Percentiles rank a stretch among this genome's conserved stretches.
phyloP scores from a whole-genome alignment of 805 yeast genomes.

The Ogataea dorogensis region DNA sequence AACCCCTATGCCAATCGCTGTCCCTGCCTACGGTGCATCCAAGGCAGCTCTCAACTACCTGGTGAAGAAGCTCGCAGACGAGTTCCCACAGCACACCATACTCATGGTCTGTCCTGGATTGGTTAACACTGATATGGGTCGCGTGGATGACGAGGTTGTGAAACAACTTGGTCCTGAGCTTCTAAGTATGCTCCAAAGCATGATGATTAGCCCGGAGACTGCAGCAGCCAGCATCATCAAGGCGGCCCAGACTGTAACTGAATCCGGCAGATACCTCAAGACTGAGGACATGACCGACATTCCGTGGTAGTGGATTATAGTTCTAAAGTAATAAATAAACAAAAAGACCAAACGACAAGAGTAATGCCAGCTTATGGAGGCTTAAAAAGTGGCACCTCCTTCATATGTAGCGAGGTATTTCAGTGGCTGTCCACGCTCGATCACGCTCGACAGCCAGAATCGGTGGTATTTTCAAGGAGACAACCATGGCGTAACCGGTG shows the following conservation, averaged over 20 bases:
- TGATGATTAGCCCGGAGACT: background rate
- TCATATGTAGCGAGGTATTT: no score
- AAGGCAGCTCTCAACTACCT: conserved; percentile 37
- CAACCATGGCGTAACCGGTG: no score
- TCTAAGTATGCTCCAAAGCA: background rate
- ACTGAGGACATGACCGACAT: background rate
- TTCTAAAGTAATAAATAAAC: no score
- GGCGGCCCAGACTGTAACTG: no score
- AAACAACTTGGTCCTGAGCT: background rate
- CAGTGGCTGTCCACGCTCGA: no score
- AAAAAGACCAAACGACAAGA: no score
- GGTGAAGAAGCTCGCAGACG: conserved; percentile 28
- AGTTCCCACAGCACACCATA: conserved; percentile 25
- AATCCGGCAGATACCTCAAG: background rate
- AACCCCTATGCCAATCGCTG: conserved; percentile 21
- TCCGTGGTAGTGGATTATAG: conserved; percentile 1
- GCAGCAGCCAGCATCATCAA: no score
- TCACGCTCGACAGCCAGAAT: no score
- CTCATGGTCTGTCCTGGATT: conserved; percentile 12
- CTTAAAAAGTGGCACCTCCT: no score
- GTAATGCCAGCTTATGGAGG: no score
- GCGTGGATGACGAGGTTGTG: background rate
- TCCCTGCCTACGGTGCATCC: conserved; percentile 34
- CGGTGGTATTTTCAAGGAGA: no score
- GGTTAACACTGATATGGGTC: conserved; percentile 7